phyloP scores from a whole-genome alignment of 2,329 filamentous ascomycete species.

The Cyphellophora attinorum region DNA sequence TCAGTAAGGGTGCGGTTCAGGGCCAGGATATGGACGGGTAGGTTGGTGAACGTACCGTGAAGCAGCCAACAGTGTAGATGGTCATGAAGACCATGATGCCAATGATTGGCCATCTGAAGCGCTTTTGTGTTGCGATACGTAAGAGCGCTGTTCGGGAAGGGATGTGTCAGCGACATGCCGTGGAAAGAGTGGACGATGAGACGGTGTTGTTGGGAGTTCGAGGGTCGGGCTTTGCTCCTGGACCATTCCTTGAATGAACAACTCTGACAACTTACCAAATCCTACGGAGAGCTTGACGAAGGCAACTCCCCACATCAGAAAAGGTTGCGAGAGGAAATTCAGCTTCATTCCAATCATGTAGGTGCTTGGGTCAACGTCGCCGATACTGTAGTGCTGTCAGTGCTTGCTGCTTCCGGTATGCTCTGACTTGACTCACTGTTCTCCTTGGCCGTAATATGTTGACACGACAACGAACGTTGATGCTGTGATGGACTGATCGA shows the following conservation, averaged over 20 bases:
- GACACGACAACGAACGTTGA: too few species aligned
- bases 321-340: conserved; percentile 35
- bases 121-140: conserved; percentile 29
- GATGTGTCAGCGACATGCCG: too few species aligned
- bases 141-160: too few species aligned
- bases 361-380: conserved; percentile 1
- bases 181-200: too few species aligned
- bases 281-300: conserved; percentile 36
- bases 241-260: too few species aligned
- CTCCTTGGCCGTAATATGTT: too few species aligned
- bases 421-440: too few species aligned
- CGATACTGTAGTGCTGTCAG: conserved; percentile 17
- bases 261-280: too few species aligned
- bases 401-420: background rate
- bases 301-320: conserved; percentile 34
- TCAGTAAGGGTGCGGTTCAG: too few species aligned
- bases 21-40: conserved; percentile 23
- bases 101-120: conserved; percentile 27
- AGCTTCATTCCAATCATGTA: conserved; percentile 35
- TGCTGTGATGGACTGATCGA: too few species aligned
- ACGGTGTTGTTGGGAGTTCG: too few species aligned
- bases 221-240: too few species aligned
- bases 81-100: conserved; percentile 22
- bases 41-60: conserved; percentile 16
- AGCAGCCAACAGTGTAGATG: conserved; percentile 2